Conservation (phyloP, 495 filamentous ascomycete genomes). For the Penicillium diatomitis region DNA sequence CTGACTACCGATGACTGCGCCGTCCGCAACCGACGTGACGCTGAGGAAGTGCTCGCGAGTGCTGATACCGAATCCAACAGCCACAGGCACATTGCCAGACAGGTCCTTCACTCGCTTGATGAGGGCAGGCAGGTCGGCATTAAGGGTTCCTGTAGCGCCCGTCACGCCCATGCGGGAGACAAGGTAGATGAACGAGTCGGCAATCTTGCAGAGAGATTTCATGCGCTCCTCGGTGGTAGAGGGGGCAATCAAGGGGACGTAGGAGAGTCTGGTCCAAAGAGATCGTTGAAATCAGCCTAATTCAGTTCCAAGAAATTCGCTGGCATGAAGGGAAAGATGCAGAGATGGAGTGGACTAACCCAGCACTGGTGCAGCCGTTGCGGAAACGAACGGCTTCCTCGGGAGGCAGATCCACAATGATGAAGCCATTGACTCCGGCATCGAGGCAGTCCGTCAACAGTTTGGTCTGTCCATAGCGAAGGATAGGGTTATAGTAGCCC, state of each 20-base stretch:
- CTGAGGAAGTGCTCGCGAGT: constrained; percentile 87
- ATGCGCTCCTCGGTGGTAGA: constrained; percentile 83
- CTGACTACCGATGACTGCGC: constrained; percentile 92
- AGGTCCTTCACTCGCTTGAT: constrained; percentile 80
- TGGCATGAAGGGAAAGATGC: not conserved
- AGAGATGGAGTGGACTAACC: constrained; percentile 29
- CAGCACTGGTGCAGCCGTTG: constrained; percentile 64
- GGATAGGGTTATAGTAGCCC: constrained; percentile 96
- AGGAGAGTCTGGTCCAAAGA: constrained; percentile 56
- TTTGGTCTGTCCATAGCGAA: constrained; percentile 85
- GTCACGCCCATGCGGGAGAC: constrained; percentile 97
- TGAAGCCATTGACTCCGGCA: constrained; percentile 91
- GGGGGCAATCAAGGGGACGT: constrained; percentile 90
- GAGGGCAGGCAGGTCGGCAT: constrained; percentile 67
- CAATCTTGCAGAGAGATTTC: constrained; percentile 91
- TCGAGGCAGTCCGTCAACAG: constrained; percentile 77
- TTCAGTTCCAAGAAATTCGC: not conserved
- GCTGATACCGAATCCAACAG: constrained; percentile 92
- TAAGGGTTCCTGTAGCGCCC: constrained; percentile 76
- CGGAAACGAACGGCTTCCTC: constrained; percentile 93
- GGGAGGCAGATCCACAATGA: constrained; percentile 90
- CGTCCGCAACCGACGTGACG: constrained; percentile 76
- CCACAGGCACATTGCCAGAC: constrained; percentile 82
- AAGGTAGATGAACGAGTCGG: constrained; percentile 98
- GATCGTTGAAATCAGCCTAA: not conserved